These are phyloP conservation scores for Coemansia sp. DNA, from an alignment of 192 early-diverging fungal species.

Conservation along the genomic window DNA sequence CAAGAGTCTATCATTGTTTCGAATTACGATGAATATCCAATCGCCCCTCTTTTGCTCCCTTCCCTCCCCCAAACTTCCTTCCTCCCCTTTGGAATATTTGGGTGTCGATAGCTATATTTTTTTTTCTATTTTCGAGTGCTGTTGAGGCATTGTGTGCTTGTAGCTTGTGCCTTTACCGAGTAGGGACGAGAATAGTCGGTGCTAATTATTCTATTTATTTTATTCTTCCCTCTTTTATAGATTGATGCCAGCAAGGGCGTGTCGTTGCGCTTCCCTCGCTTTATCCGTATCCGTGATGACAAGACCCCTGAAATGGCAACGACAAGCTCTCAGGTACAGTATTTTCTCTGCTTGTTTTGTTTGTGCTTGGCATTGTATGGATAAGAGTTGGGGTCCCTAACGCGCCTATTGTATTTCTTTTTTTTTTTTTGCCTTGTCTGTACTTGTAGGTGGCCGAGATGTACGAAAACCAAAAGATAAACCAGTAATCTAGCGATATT, in stretches of 20 bases:
- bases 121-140: neutral
- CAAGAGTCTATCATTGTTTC: neutral
- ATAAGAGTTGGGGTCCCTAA: neutral
- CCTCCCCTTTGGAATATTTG: neutral
- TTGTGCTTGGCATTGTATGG: neutral
- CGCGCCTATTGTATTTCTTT: neutral
- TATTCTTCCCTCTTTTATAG: slow-evolving; percentile 37
- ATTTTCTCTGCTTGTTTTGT: slow-evolving; percentile 15
- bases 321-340: slow-evolving; percentile 74
- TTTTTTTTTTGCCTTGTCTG: neutral
- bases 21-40: slow-evolving; percentile 11
- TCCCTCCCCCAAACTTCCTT: neutral
- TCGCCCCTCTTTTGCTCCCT: neutral
- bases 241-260: slow-evolving; percentile 86
- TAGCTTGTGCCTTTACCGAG: slow-evolving; percentile 1
- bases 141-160: slow-evolving; percentile 3
- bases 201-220: slow-evolving; percentile 15
- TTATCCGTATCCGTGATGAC: slow-evolving; percentile 94
- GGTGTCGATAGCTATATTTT: neutral
- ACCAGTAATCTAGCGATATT: slow-evolving; percentile 19
- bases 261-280: slow-evolving; percentile 96
- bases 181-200: neutral
- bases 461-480: slow-evolving; percentile 60
- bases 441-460: slow-evolving; percentile 57
- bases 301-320: slow-evolving; percentile 95